Base-by-base conservation (phyloP, 768 basidiomycete genomes). In the Pseudohyphozyma bogoriensis region DNA sequence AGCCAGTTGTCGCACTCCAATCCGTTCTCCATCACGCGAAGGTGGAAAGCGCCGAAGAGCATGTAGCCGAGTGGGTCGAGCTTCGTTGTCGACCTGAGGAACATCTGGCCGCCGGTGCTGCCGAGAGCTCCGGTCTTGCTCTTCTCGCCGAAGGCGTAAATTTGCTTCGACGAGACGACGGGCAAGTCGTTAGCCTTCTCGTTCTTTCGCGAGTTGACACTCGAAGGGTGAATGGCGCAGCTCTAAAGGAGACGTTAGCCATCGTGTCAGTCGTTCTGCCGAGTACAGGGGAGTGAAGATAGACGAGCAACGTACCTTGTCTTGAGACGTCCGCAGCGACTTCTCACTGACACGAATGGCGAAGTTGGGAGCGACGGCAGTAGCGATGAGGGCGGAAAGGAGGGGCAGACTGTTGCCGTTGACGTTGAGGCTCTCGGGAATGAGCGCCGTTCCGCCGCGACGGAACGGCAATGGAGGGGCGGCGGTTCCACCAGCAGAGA, bases 1-100 rank as follows among this genome's bases (percentile, higher is more conserved):
- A 96, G 75, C 91, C 92, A 96, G 46, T 81, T 83, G 69, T 96
- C 92, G 69, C 89, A 91, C 69, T 85, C 84, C 52, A 96, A 72
- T 9, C 89, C 88, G 22, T 80, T 79, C 40, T 82, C 80, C 0
- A 81, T 81, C 44, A 86, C 82, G 61, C 81, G 75, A 33, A 91
- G 79, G 52, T 83, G 80, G 72, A 88, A 83, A 0, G 89, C 90
- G 9, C 91, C 92, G 68, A 96, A 93, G 15, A 96, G 78, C 73
- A 93, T 79, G 72, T 91, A 93, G 7, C 85, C 85, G 78, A 96
- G 78, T 12, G 87, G 86, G 71, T 93, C 89, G 29, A 96, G 76
- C 62, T 53, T 62, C 6, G 65, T 91, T 16, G 89, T 90, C 36
- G 80, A 83, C 51, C 89, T 80, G 26, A 93, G 77, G 72, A 79